Percentiles rank a stretch among this genome's conserved stretches.
These are phyloP conservation scores for Mrakia gelida DNA, from an alignment of 768 basidiomycete genomes.

Conservation along the genomic window DNA sequence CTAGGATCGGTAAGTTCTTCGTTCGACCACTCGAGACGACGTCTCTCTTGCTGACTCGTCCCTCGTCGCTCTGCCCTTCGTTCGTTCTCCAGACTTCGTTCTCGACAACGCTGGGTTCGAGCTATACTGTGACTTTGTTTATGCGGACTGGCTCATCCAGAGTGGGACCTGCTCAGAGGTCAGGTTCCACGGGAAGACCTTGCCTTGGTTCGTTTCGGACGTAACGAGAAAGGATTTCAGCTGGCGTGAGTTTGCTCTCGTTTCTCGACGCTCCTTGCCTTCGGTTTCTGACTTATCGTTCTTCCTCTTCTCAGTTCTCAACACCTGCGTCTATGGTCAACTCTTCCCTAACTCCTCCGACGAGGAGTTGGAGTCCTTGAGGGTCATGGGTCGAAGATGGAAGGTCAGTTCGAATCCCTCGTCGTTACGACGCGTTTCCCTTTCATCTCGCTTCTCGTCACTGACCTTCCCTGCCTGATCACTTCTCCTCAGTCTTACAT, in stretches of 20 bases:
- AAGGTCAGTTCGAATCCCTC: constrained; percentile 52
- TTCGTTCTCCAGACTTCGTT: constrained; percentile 56
- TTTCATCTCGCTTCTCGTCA: no score
- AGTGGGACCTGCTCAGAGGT: constrained; percentile 77
- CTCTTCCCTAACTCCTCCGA: constrained; percentile 81
- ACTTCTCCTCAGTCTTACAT: constrained; percentile 55
- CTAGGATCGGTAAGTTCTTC: constrained; percentile 52
- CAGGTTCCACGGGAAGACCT: constrained; percentile 92
- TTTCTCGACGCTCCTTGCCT: constrained; percentile 35
- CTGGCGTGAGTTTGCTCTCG: constrained; percentile 61
- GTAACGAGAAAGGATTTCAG: constrained; percentile 91
- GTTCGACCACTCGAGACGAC: background rate
- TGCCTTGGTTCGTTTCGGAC: constrained; percentile 74
- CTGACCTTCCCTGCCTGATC: no score
- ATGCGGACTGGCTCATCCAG: constrained; percentile 60
- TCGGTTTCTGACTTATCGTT: background rate
- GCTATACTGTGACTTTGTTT: constrained; percentile 79
- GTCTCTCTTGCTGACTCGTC: background rate
- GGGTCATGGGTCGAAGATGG: constrained; percentile 77
- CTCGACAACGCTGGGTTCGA: constrained; percentile 64
- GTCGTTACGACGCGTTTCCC: no score
- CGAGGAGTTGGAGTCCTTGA: constrained; percentile 71
- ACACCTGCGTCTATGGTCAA: constrained; percentile 57
- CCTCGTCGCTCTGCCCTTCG: background rate
- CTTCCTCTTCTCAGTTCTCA: constrained; percentile 36